Percentiles rank a stretch among this genome's conserved stretches.
Conservation (phyloP, 345 rosid genomes). For the Salix suchowensis region DNA sequence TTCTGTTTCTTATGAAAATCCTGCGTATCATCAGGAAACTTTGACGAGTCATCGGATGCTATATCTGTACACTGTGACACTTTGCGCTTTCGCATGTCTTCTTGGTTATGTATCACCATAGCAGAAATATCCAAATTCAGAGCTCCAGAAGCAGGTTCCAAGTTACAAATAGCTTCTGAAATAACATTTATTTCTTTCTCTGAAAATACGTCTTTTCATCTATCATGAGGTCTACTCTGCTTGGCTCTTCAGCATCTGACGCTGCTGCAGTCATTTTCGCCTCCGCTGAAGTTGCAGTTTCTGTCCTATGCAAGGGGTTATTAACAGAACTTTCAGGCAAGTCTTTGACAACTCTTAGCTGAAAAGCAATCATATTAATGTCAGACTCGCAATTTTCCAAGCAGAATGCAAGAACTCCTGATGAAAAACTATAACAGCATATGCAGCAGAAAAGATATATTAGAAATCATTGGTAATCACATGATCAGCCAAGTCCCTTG, state of each 20-base stretch:
- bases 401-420: conserved; percentile 1
- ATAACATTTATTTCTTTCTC: conserved; percentile 20
- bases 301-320: conserved; percentile 19
- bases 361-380: conserved; percentile 35
- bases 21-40: conserved; percentile 23
- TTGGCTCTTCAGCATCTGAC: conserved; percentile 30
- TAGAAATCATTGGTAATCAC: background rate
- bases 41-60: conserved; percentile 15
- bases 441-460: background rate
- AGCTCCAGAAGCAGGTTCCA: conserved; percentile 32
- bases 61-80: conserved; percentile 25
- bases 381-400: conserved; percentile 11
- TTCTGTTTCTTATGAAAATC: conserved; percentile 64
- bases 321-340: conserved; percentile 39
- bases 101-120: conserved; percentile 19
- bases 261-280: conserved; percentile 28
- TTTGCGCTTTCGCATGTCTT: conserved; percentile 60
- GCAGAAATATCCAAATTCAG: conserved; percentile 31
- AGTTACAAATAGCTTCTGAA: conserved; percentile 21
- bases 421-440: background rate
- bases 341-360: conserved; percentile 50
- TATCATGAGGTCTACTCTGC: conserved; percentile 22
- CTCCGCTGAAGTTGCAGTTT: conserved; percentile 33
- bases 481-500: background rate
- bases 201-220: conserved; percentile 24